Percentiles rank a stretch among this genome's conserved stretches.
phyloP scores from a whole-genome alignment of 495 filamentous ascomycete genomes.

The Penicillium pulvis region DNA sequence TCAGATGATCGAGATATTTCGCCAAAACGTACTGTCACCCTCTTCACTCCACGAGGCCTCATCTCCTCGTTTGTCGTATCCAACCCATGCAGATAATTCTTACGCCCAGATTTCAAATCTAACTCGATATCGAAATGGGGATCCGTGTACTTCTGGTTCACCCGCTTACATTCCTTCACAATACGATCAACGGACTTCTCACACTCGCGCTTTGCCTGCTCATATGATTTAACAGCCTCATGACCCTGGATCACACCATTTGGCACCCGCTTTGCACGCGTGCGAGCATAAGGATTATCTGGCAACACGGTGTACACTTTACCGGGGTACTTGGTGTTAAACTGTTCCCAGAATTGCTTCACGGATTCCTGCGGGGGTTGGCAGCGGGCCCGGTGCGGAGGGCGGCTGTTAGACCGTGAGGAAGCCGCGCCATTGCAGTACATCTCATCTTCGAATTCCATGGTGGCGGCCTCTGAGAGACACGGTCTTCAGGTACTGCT shows the following conservation, averaged over 20 bases:
- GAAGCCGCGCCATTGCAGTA: slow-evolving; percentile 31
- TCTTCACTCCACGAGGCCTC: slow-evolving; percentile 62
- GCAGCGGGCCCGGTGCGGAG: slow-evolving; percentile 49
- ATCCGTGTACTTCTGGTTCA: slow-evolving; percentile 91
- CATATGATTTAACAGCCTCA: slow-evolving; percentile 65
- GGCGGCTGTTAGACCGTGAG: slow-evolving; percentile 41
- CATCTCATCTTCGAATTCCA: slow-evolving; percentile 42
- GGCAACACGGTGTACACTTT: slow-evolving; percentile 73
- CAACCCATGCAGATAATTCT: slow-evolving; percentile 67
- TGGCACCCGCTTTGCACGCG: slow-evolving; percentile 54
- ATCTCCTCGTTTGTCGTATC: slow-evolving; percentile 43
- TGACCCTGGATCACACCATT: slow-evolving; percentile 55
- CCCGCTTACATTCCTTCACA: slow-evolving; percentile 73
- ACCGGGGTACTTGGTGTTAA: slow-evolving; percentile 62
- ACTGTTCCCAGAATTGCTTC: slow-evolving; percentile 78
- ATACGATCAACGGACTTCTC: slow-evolving; percentile 77
- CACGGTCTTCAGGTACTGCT: too few relatives aligned
- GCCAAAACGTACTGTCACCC: slow-evolving; percentile 52
- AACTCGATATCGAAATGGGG: slow-evolving; percentile 85
- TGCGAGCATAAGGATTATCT: slow-evolving; percentile 69
- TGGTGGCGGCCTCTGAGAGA: slow-evolving; percentile 6
- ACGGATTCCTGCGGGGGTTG: slow-evolving; percentile 70
- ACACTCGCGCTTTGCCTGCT: slow-evolving; percentile 72
- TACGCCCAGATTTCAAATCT: slow-evolving; percentile 65
- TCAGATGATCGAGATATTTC: not conserved